Percentiles rank a stretch among this genome's conserved stretches.
Conservation (phyloP, 768 basidiomycete species). For the Tulasnella sp. region DNA sequence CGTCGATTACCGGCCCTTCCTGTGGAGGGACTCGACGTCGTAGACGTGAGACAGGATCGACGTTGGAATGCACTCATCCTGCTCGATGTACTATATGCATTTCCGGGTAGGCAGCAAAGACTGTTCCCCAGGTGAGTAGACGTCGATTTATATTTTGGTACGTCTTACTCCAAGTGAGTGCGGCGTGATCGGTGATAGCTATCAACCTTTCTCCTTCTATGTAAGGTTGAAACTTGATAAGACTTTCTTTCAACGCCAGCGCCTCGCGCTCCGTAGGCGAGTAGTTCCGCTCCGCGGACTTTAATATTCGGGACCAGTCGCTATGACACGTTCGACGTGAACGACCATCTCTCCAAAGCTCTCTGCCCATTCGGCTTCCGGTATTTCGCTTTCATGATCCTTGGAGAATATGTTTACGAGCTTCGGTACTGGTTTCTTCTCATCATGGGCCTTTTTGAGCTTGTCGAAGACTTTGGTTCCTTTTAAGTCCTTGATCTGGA, state of each 20-base stretch:
- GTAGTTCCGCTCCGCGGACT: slow-evolving; percentile 29
- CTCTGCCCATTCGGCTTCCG: slow-evolving; percentile 21
- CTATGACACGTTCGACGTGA: slow-evolving; percentile 23
- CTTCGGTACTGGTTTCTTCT: slow-evolving; percentile 10
- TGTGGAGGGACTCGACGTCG: slow-evolving; percentile 11
- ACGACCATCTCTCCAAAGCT: slow-evolving; percentile 26
- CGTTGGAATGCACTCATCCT: slow-evolving; percentile 31
- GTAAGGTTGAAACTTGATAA: slow-evolving; percentile 29
- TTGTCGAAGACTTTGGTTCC: slow-evolving; percentile 20
- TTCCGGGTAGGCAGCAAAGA: slow-evolving; percentile 26
- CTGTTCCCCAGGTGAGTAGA: slow-evolving; percentile 21
- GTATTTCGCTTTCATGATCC: slow-evolving; percentile 21
- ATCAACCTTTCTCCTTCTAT: slow-evolving; percentile 28
- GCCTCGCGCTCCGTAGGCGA: slow-evolving; percentile 32
- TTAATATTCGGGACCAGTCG: slow-evolving; percentile 25
- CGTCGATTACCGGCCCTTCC: too few species aligned
- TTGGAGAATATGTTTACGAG: slow-evolving; percentile 13
- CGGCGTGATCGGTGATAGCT: slow-evolving; percentile 20
- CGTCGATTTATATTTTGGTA: slow-evolving; percentile 30
- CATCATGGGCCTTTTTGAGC: slow-evolving; percentile 13
- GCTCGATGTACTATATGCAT: slow-evolving; percentile 30
- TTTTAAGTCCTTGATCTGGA: slow-evolving; percentile 18
- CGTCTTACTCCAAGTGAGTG: slow-evolving; percentile 28
- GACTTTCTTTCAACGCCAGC: slow-evolving; percentile 28
- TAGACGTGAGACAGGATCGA: slow-evolving; percentile 30